phyloP scores from a whole-genome alignment of 345 rosid species.

The Zanthoxylum bungeanum region DNA sequence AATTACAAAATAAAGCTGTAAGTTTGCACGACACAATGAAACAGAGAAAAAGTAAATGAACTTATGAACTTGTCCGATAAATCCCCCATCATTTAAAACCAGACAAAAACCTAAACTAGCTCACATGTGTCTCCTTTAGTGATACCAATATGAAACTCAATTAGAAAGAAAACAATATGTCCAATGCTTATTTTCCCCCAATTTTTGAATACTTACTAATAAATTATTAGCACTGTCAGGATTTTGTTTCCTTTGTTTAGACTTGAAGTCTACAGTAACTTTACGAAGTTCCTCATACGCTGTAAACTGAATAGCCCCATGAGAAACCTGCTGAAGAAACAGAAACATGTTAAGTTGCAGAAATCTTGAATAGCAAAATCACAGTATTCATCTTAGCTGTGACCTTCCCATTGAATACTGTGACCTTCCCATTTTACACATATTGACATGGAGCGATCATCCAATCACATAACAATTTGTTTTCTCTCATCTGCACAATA shows the following conservation, averaged over 20 bases:
- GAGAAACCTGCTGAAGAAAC: constrained; percentile 86
- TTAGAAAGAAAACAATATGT: background rate
- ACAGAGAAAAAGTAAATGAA: background rate
- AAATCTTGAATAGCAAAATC: constrained; percentile 8
- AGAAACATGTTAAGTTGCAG: constrained; percentile 10
- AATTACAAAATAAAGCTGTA: background rate
- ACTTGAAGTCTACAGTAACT: constrained; percentile 44
- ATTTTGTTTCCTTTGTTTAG: constrained; percentile 33
- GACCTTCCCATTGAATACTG: no score
- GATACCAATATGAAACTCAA: background rate
- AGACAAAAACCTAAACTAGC: background rate
- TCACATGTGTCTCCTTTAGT: background rate
- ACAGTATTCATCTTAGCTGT: background rate
- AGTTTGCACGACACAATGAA: background rate
- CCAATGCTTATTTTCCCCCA: background rate
- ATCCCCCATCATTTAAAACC: background rate
- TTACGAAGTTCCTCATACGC: constrained; percentile 89
- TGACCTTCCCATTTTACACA: background rate
- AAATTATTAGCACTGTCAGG: constrained; percentile 33
- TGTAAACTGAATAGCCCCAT: constrained; percentile 91
- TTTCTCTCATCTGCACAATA: background rate
- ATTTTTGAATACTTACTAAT: constrained; percentile 44
- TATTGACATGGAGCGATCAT: background rate
- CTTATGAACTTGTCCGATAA: background rate
- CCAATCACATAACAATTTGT: background rate